Evolutionary conservation across 331 rosid genomes (phyloP).

Genomic region (Saraca asoca): DNA sequence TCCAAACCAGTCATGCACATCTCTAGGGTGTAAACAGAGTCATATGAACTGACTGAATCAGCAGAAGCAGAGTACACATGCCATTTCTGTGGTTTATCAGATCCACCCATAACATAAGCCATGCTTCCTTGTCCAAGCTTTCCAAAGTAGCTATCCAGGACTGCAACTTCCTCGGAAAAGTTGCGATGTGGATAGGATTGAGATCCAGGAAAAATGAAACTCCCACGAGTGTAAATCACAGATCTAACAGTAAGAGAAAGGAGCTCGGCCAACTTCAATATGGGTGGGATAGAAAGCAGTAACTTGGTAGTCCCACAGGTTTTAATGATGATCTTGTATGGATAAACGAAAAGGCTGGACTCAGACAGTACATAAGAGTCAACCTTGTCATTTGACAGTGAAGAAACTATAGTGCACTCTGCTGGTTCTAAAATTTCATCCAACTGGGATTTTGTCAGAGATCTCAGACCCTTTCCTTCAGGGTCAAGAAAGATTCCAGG

Average conservation of each 20-base stretch:
- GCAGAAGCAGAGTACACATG: slow-evolving; percentile 68
- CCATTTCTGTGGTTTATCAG: slow-evolving; percentile 53
- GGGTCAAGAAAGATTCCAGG: slow-evolving; percentile 86
- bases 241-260: slow-evolving; percentile 67
- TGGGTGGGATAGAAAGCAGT: slow-evolving; percentile 77
- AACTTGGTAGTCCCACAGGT: slow-evolving; percentile 92
- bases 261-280: slow-evolving; percentile 60
- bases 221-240: slow-evolving; percentile 71
- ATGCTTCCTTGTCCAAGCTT: slow-evolving; percentile 55
- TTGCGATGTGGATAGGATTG: slow-evolving; percentile 61
- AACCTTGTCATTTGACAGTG: slow-evolving; percentile 64
- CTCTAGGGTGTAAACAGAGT: slow-evolving; percentile 55
- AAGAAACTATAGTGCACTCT: slow-evolving; percentile 89
- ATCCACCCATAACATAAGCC: slow-evolving; percentile 58
- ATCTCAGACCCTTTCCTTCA: slow-evolving; percentile 74
- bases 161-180: slow-evolving; percentile 60
- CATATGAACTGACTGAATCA: slow-evolving; percentile 26
- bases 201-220: slow-evolving; percentile 68
- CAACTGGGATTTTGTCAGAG: slow-evolving; percentile 63
- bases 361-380: slow-evolving; percentile 96
- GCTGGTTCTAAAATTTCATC: slow-evolving; percentile 86
- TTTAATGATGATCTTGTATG: slow-evolving; percentile 85
- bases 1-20: slow-evolving; percentile 72
- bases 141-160: slow-evolving; percentile 52
- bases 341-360: slow-evolving; percentile 87